phyloP scores from a whole-genome alignment of 257 asterid genomes.

The Nicotiana paniculata region DNA sequence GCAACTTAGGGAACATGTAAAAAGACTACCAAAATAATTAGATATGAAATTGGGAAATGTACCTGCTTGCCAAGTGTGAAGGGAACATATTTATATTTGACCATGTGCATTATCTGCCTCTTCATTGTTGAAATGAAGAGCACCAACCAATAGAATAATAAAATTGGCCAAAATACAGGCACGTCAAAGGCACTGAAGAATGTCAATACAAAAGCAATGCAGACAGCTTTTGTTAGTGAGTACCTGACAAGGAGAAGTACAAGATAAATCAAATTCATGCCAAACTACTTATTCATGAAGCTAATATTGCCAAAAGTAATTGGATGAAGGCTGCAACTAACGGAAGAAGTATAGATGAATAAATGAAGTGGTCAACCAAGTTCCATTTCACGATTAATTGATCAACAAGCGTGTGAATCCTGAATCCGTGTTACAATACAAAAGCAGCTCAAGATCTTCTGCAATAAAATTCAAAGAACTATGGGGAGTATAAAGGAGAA shows the following conservation, averaged over 20 bases:
- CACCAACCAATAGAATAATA: slow-evolving; percentile 84
- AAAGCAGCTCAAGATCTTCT: neutral
- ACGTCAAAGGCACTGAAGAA: slow-evolving; percentile 94
- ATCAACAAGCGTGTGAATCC: neutral
- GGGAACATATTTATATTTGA: slow-evolving; percentile 87
- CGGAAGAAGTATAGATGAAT: neutral
- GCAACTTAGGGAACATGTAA: neutral
- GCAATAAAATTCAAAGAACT: neutral
- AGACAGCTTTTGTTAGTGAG: slow-evolving; percentile 74
- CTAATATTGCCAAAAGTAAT: neutral
- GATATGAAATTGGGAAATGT: neutral
- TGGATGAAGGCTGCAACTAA: neutral
- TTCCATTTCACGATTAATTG: neutral
- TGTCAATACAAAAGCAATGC: slow-evolving; percentile 72
- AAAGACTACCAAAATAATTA: neutral
- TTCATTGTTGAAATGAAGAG: slow-evolving; percentile 87
- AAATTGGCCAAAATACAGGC: slow-evolving; percentile 98
- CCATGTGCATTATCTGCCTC: slow-evolving; percentile 98
- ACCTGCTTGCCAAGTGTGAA: slow-evolving; percentile 97
- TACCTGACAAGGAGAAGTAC: slow-evolving; percentile 48
- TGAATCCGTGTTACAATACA: neutral
- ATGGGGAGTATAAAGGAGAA: neutral
- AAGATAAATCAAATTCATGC: slow-evolving; percentile 9
- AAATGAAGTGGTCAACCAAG: neutral
- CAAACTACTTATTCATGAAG: neutral